phyloP scores from a whole-genome alignment of 345 rosid species.

The Euclidium syriacum region DNA sequence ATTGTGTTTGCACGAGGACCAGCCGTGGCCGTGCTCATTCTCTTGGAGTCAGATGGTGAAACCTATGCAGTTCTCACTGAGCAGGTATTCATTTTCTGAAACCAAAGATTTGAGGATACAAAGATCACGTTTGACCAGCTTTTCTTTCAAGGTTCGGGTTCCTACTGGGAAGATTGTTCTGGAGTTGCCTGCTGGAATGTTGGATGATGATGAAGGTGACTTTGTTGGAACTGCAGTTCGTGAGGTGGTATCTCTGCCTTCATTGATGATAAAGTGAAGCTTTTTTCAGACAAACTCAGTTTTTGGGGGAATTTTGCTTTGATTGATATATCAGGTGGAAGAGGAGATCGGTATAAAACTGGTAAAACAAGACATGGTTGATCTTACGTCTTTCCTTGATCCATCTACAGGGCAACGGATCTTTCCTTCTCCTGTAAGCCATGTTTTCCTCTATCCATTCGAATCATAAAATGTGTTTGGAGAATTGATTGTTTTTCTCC shows the following conservation, averaged over 20 bases:
- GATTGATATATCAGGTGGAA: conserved; percentile 49
- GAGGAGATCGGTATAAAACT: conserved; percentile 82
- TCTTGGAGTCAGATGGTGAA: conserved; percentile 60
- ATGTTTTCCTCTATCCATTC: background rate
- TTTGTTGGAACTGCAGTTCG: conserved; percentile 91
- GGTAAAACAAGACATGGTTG: conserved; percentile 66
- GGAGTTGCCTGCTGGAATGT: conserved; percentile 97
- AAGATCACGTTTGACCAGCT: background rate
- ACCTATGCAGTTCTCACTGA: conserved; percentile 86
- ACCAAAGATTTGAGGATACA: background rate
- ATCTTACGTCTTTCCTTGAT: conserved; percentile 81
- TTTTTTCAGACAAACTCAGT: background rate
- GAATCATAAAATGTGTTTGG: background rate
- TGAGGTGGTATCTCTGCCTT: conserved; percentile 65
- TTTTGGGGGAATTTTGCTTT: background rate
- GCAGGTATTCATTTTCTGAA: conserved; percentile 44
- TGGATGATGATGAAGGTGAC: conserved; percentile 79
- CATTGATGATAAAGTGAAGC: background rate
- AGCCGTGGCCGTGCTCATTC: conserved; percentile 80
- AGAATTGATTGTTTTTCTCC: background rate
- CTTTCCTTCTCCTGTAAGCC: conserved; percentile 70
- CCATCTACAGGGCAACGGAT: conserved; percentile 60
- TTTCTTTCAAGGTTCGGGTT: conserved; percentile 64
- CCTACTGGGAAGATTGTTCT: conserved; percentile 72
- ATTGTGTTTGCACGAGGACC: conserved; percentile 96